phyloP scores from a whole-genome alignment of 768 basidiomycete genomes.

The Fistulinella prunicolor region DNA sequence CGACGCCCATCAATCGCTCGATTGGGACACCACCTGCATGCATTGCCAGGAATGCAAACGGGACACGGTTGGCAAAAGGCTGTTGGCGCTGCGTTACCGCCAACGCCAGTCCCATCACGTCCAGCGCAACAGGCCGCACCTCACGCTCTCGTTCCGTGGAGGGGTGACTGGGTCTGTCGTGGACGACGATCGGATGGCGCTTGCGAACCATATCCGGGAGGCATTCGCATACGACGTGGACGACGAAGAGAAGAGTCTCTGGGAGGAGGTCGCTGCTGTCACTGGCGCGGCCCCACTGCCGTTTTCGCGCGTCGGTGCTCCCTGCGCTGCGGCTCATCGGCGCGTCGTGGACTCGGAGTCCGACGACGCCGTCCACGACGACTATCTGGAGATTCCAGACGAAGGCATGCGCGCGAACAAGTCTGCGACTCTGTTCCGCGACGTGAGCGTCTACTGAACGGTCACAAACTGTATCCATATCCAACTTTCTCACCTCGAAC shows the following conservation, averaged over 20 bases:
- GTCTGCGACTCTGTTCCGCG: slow-evolving; percentile 18
- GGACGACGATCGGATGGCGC: slow-evolving; percentile 7
- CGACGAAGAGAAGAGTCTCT: slow-evolving; percentile 29
- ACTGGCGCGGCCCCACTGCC: slow-evolving; percentile 13
- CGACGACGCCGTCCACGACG: neutral
- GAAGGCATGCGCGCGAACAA: slow-evolving; percentile 17
- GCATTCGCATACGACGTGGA: slow-evolving; percentile 19
- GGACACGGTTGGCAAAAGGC: slow-evolving; percentile 25
- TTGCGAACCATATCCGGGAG: slow-evolving; percentile 11
- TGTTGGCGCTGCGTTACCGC: slow-evolving; percentile 22
- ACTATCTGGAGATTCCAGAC: slow-evolving; percentile 14
- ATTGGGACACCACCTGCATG: slow-evolving; percentile 18
- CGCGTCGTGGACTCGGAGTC: neutral
- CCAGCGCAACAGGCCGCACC: slow-evolving; percentile 5
- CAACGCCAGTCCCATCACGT: slow-evolving; percentile 6
- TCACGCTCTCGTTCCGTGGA: neutral
- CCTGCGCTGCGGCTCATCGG: slow-evolving; percentile 6
- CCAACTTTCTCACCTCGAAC: too few species aligned
- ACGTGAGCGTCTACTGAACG: slow-evolving; percentile 22
- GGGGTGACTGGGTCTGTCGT: neutral
- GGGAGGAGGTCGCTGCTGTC: slow-evolving; percentile 28
- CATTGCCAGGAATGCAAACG: slow-evolving; percentile 31
- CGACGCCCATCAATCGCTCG: slow-evolving; percentile 21
- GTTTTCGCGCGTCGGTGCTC: slow-evolving; percentile 16
- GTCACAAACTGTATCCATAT: neutral